These are phyloP conservation scores for Jacaranda copaia DNA, from an alignment of 257 asterid species.

Conservation along the genomic window DNA sequence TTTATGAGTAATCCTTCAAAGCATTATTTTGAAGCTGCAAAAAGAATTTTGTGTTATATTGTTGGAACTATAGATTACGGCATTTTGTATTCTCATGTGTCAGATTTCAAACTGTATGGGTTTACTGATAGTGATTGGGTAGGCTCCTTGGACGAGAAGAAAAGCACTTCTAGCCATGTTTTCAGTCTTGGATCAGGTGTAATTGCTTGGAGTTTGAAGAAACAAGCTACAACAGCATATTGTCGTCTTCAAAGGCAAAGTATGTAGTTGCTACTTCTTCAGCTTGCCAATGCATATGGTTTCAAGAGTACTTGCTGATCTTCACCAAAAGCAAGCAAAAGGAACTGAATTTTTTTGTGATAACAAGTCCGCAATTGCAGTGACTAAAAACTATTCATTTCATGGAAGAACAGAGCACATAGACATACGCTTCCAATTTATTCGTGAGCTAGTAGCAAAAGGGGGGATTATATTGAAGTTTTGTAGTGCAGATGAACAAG, in stretches of 20 bases:
- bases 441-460: neutral
- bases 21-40: neutral
- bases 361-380: neutral
- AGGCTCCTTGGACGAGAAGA: neutral
- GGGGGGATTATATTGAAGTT: neutral
- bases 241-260: slow-evolving; percentile 4
- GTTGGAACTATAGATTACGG: neutral
- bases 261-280: neutral
- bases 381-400: slow-evolving; percentile 11
- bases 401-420: slow-evolving; percentile 24
- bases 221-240: slow-evolving; percentile 2
- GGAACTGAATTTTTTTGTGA: slow-evolving; percentile 4
- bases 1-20: neutral
- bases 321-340: too few relatives aligned
- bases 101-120: neutral
- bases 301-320: neutral
- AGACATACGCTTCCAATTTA: neutral
- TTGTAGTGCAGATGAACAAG: neutral
- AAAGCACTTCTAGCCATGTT: neutral
- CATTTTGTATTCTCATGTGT: neutral
- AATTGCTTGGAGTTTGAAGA: slow-evolving; percentile 8
- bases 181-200: neutral
- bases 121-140: slow-evolving; percentile 26
- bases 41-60: neutral
- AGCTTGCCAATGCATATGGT: slow-evolving; percentile 6